These are phyloP conservation scores for Nemania sp. DNA, from an alignment of 2,329 filamentous ascomycete genomes.

Conservation along the genomic window DNA sequence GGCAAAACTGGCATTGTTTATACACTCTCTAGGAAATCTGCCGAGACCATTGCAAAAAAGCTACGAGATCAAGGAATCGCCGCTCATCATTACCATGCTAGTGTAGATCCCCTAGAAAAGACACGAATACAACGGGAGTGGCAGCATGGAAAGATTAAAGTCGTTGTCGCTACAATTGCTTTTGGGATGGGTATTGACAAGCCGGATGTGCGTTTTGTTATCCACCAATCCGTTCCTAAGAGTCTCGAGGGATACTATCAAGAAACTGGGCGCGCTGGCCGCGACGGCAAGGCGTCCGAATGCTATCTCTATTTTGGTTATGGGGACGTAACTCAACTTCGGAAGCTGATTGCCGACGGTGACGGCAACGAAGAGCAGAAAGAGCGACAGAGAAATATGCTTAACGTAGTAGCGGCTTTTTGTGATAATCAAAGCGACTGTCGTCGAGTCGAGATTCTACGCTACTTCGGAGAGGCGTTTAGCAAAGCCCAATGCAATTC, in stretches of 20 bases:
- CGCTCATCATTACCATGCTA: conserved; percentile 88
- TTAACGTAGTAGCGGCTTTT: conserved; percentile 85
- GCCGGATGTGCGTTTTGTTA: conserved; percentile 93
- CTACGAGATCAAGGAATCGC: conserved; percentile 74
- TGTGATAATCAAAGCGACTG: conserved; percentile 93
- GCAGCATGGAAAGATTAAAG: conserved; percentile 83
- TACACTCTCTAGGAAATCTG: conserved; percentile 85
- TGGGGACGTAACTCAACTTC: conserved; percentile 77
- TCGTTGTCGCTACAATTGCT: conserved; percentile 97
- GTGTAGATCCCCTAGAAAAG: conserved; percentile 76
- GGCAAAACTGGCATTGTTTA: conserved; percentile 91
- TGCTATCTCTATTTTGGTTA: conserved; percentile 94
- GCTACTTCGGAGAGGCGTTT: conserved; percentile 95
- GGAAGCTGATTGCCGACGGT: conserved; percentile 84
- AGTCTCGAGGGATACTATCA: conserved; percentile 98
- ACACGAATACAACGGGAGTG: conserved; percentile 79
- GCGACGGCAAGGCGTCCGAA: conserved; percentile 86
- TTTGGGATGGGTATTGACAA: conserved; percentile 99
- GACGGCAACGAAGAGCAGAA: conserved; percentile 84
- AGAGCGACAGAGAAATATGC: conserved; percentile 84
- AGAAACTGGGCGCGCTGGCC: conserved; percentile 93
- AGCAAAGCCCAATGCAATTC: conserved; percentile 75
- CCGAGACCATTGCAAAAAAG: conserved; percentile 81
- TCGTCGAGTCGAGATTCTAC: conserved; percentile 85
- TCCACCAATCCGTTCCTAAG: conserved; percentile 93